phyloP scores from a whole-genome alignment of 805 yeast genomes.

The Metschnikowia peoriensis region DNA sequence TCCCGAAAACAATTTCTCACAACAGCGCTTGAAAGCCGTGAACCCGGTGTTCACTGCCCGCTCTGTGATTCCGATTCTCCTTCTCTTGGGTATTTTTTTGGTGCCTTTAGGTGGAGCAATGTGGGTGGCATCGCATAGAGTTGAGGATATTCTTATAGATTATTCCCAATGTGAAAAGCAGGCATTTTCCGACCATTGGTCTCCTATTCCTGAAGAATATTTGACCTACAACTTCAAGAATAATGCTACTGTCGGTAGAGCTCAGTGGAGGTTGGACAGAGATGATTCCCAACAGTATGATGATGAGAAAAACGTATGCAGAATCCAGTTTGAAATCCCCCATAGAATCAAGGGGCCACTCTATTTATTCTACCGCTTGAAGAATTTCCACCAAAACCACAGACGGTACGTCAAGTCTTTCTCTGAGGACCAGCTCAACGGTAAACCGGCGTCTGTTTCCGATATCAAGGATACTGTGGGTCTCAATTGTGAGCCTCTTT shows the following conservation, averaged over 20 bases:
- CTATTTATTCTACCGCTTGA: slow-evolving; percentile 40
- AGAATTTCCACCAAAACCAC: slow-evolving; percentile 43
- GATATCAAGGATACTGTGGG: slow-evolving; percentile 42
- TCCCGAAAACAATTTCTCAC: slow-evolving; percentile 56
- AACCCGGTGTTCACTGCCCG: slow-evolving; percentile 45
- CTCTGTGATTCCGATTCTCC: slow-evolving; percentile 40
- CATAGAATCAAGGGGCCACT: slow-evolving; percentile 36
- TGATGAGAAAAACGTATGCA: slow-evolving; percentile 49
- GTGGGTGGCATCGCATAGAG: slow-evolving; percentile 42
- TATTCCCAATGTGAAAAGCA: slow-evolving; percentile 39
- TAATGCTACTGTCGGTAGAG: slow-evolving; percentile 16
- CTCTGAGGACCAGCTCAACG: slow-evolving; percentile 43
- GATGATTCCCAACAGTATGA: slow-evolving; percentile 45
- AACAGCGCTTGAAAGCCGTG: slow-evolving; percentile 52
- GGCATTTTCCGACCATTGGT: slow-evolving; percentile 34
- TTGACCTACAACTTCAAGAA: slow-evolving; percentile 36
- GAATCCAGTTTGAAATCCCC: slow-evolving; percentile 40
- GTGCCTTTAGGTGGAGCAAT: slow-evolving; percentile 47
- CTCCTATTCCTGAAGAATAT: slow-evolving; percentile 37
- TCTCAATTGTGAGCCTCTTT: slow-evolving; percentile 44
- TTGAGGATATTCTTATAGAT: slow-evolving; percentile 41
- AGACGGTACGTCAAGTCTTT: slow-evolving; percentile 44
- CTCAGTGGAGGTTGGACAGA: slow-evolving; percentile 38
- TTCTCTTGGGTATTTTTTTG: slow-evolving; percentile 38
- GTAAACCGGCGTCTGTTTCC: slow-evolving; percentile 35